Base-by-base conservation (phyloP, 108 stramenopile species). In the Parmales sp. region DNA sequence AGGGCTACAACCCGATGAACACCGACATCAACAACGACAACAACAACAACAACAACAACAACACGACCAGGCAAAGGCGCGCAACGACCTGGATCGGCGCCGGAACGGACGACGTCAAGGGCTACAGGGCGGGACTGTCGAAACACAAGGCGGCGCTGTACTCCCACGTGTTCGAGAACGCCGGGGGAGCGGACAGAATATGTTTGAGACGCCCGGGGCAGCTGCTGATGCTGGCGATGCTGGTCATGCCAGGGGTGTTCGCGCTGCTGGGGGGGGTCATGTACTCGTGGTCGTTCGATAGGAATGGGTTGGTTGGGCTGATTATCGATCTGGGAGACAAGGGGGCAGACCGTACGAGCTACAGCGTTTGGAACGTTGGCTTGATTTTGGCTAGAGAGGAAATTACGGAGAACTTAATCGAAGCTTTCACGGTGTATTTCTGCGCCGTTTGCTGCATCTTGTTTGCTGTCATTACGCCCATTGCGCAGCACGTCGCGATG, bases 111-210 rank as follows among this genome's bases (percentile, higher is more conserved):
- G 54, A 60, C 20, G 54, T 60, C 54, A 11, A 60, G 54, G 54
- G 54, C 36, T 60, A 13, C 54, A 60, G 54, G 16, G 36, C 29
- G 54, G 26, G 26, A 29, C 28, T 60, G 2, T 6, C 16, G 4
- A 34, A 60, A 28, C 29, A 28, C 26, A 60, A 29, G 8, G 29
- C 29, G 31, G 3, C 28, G 3, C 28, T 60, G 2, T 28, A 5
- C 4, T 34, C 29, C 54, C 54, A 60, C 54, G 54, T 60, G 29
- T 60, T 28, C 31, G 54, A 60, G 54, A 60, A 60, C 54, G 36
- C 5, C 31, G 54, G 54, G 18, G 16, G 13, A 16, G 11, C 26
- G 54, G 26, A 34, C 20, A 23, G 54, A 6, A 29, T 60, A 34
- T 28, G 31, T 3, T 16, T 60, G 26, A 60, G 36, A 34, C 26